Base-by-base conservation (phyloP, 2,329 filamentous ascomycete species). In the Colletotrichum gigasporum region DNA sequence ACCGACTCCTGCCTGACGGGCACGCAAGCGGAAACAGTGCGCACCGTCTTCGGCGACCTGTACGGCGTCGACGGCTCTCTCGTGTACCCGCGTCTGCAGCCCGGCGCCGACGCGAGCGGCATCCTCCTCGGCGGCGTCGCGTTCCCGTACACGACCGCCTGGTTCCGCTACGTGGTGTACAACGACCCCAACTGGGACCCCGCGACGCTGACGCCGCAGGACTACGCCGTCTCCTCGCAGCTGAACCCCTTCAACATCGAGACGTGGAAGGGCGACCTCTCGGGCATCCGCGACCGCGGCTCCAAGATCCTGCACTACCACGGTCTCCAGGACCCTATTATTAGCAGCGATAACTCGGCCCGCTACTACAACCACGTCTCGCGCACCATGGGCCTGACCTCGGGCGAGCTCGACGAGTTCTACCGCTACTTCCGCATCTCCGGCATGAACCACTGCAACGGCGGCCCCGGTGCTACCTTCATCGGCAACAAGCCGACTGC, bases 341-440 rank as follows among this genome's bases (percentile, higher is more conserved):
- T 84, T 61, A 76, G 78, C 4, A 73, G 73, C 45, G 83, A 78
- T 34, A 83, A 80, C 70, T 80, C 76, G 6, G 77, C 79, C 10
- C 72, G 79, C 12, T 85, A 85, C 75, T 85, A 85, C 72, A 74
- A 83, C 45, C 76, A 83, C 57, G 79, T 84, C 9, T 73, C 76
- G 6, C 18, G 72, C 18, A 82, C 80, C 1, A 83, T 85, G 82
- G 68, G 68, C 5, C 70, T 76, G 0, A 66, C 72, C 0, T 53
- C 72, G 2, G 50, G 65, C 0, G 68, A 78, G 62, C 71, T 83
- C 4, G 80, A 71, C 12, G 66, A 71, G 6, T 79, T 74, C 41
- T 79, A 76, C 42, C 70, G 74, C 2, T 68, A 74, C 41, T 79
- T 76, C 22, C 62, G 72, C 11, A 71, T 72, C 18, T 72, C 77